A percentile compares a stretch with the other conserved stretches of the same genome.
Conservation (phyloP, 306 rosid genomes). For the Glycine latifolia region DNA sequence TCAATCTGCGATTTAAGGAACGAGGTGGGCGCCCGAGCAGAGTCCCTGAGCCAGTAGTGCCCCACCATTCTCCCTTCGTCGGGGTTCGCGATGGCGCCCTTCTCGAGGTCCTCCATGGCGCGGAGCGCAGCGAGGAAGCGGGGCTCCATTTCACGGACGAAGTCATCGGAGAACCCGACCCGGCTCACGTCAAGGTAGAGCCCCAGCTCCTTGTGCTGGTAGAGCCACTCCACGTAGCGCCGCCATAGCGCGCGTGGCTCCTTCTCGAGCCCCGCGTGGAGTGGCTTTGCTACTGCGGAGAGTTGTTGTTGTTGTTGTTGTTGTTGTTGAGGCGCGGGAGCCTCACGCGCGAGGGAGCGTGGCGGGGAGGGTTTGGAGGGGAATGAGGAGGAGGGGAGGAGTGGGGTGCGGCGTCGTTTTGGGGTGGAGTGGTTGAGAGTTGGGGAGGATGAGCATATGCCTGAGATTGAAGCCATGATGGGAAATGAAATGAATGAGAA, state of each 20-base stretch:
- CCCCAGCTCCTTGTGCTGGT: slow-evolving; percentile 20
- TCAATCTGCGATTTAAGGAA: slow-evolving; percentile 3
- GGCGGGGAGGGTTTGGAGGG: neutral
- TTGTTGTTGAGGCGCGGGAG: neutral
- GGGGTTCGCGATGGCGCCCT: slow-evolving; percentile 10
- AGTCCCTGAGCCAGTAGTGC: slow-evolving; percentile 20
- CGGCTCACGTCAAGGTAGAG: slow-evolving; percentile 9
- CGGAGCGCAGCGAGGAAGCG: neutral
- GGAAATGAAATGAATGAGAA: neutral
- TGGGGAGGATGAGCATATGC: slow-evolving; percentile 10
- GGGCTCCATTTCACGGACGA: slow-evolving; percentile 15
- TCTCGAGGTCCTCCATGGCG: slow-evolving; percentile 17
- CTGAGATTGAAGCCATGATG: slow-evolving; percentile 9
- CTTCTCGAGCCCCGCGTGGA: neutral
- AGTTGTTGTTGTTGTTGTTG: neutral
- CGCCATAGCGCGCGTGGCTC: neutral
- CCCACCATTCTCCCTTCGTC: slow-evolving; percentile 9
- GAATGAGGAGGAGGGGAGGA: neutral
- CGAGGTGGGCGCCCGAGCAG: neutral
- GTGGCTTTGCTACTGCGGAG: neutral
- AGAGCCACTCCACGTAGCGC: slow-evolving; percentile 9
- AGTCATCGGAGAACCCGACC: slow-evolving; percentile 5
- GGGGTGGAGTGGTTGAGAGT: slow-evolving; percentile 1
- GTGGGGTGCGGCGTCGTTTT: slow-evolving; percentile 1
- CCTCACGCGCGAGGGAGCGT: slow-evolving; percentile 3